These are phyloP conservation scores for Aspergillus udagawae DNA, from an alignment of 2,329 filamentous ascomycete species.

Conservation along the genomic window DNA sequence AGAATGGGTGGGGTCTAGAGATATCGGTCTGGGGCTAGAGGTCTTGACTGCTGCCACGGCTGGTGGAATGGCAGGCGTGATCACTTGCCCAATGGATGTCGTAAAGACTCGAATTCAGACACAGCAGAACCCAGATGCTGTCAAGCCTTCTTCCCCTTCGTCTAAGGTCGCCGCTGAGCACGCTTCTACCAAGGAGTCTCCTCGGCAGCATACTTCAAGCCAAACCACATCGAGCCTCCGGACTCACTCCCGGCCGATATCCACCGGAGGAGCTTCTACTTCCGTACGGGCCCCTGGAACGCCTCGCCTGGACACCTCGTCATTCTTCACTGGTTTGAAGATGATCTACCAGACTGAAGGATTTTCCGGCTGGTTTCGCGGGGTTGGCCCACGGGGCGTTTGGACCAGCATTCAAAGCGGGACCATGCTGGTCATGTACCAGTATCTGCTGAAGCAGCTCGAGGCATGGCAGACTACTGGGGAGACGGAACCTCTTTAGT, in stretches of 20 bases:
- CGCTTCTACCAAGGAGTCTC: conserved; percentile 24
- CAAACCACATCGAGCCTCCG: conserved; percentile 31
- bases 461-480: conserved; percentile 48
- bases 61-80: conserved; percentile 85
- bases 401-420: conserved; percentile 98
- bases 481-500: conserved; percentile 18
- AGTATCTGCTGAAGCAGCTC: conserved; percentile 75
- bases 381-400: conserved; percentile 84
- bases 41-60: conserved; percentile 85
- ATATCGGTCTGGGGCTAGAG: conserved; percentile 82
- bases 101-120: conserved; percentile 97
- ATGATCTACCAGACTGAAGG: conserved; percentile 91
- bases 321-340: conserved; percentile 75
- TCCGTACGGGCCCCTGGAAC: conserved; percentile 75
- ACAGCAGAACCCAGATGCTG: conserved; percentile 62
- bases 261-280: conserved; percentile 83
- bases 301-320: conserved; percentile 80
- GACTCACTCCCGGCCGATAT: conserved; percentile 68
- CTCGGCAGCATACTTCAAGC: conserved; percentile 23
- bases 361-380: conserved; percentile 84
- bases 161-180: conserved; percentile 28
- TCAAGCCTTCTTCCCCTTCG: conserved; percentile 13
- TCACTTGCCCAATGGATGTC: conserved; percentile 94
- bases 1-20: conserved; percentile 69
- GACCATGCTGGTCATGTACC: conserved; percentile 94